These are phyloP conservation scores for Populus davidiana DNA, from an alignment of 345 rosid genomes.

Conservation along the genomic window DNA sequence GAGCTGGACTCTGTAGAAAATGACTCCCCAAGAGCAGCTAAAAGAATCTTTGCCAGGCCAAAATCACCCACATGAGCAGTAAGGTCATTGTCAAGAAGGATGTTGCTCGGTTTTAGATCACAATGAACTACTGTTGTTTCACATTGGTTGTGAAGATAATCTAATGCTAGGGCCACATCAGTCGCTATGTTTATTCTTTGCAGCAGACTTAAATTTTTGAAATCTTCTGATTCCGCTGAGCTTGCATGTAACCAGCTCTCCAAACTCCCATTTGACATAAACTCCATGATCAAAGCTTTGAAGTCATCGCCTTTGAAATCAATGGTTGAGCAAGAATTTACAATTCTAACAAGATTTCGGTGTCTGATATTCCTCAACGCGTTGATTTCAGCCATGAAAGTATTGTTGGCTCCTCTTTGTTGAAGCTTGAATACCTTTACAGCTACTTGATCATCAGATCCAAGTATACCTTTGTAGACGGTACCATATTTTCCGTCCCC, in stretches of 20 bases:
- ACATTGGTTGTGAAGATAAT: neutral
- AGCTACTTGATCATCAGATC: neutral
- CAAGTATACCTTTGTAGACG: too few species aligned
- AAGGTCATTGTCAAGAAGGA: neutral
- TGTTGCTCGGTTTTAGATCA: neutral
- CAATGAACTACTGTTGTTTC: neutral
- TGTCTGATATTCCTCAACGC: constrained; percentile 2
- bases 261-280: constrained; percentile 10
- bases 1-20: neutral
- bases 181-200: neutral
- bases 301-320: constrained; percentile 4
- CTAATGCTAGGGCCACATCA: neutral
- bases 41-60: neutral
- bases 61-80: neutral
- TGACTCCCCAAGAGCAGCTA: neutral
- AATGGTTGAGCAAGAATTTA: neutral
- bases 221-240: neutral
- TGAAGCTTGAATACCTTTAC: constrained; percentile 5
- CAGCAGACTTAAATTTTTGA: neutral
- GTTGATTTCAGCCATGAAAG: constrained; percentile 5
- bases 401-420: neutral
- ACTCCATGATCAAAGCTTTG: constrained; percentile 8
- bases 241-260: neutral
- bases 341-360: constrained; percentile 4
- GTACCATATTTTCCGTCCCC: too few species aligned